Evolutionary conservation across 768 basidiomycete species (phyloP), one percentile per base, ranked within the genome.

Genomic region (Boletellus sp.): DNA sequence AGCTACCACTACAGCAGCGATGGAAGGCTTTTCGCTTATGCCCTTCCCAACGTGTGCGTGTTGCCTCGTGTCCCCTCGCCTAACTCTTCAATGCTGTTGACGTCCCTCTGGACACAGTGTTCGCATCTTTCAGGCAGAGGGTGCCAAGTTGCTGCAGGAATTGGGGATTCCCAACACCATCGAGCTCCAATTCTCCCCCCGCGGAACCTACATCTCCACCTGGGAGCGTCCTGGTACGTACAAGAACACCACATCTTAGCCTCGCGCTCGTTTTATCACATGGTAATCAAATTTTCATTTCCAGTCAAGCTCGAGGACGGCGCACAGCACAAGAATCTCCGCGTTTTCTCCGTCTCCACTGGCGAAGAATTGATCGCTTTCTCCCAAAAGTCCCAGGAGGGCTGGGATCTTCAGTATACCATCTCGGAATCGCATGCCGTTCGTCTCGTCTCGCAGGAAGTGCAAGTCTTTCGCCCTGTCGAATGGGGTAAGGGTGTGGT

Each of bases 401-500:
- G 83, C 56, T 96, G 94, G 94, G 83, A 90, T 58, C 72, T 94
- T 41, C 93, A 94, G 63, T 94, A 90, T 69, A 93, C 93, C 33
- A 81, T 90, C 51, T 88, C 90, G 34, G 92, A 94, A 68, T 85
- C 87, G 2, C 85, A 90, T 69, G 92, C 90, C 28, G 69, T 94
- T 54, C 80, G 91, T 37, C 78, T 91, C 32, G 89, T 91, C 31
- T 78, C 84, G 1, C 75, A 80, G 47, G 92, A 95, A 64, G 78
- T 94, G 15, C 93, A 93, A 66, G 81, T 94, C 31, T 94, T 81
- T 69, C 77, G 81, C 47, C 89, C 93, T 11, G 78, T 83, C 2
- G 87, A 87, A 60, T 92, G 87, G 85, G 73, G 73, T 10, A 85
- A 84, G 65, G 89, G 89, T 7, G 74, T 94, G 48, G 78, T 82